Evolutionary conservation across 331 rosid species (phyloP).

Genomic region (Quercus lobata): DNA sequence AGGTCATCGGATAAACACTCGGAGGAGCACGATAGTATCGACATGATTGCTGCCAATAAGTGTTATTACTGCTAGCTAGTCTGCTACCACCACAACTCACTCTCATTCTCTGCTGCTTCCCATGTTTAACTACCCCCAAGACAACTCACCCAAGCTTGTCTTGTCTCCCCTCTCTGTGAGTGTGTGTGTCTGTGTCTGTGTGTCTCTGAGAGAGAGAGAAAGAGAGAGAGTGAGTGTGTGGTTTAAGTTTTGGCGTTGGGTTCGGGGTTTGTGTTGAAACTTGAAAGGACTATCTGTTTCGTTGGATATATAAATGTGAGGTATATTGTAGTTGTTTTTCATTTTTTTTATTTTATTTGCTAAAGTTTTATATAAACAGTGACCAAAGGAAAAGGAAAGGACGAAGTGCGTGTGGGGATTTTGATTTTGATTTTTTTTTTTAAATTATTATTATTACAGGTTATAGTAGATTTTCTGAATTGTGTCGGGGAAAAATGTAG

Average conservation of each 20-base stretch:
- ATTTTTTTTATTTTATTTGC: background rate
- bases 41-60: conserved; percentile 44
- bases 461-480: background rate
- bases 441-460: background rate
- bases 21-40: conserved; percentile 63
- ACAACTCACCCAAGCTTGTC: too few species aligned
- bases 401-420: background rate
- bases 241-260: background rate
- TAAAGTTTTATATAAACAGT: background rate
- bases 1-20: conserved; percentile 60
- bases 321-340: background rate
- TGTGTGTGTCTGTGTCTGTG: background rate
- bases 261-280: conserved; percentile 18
- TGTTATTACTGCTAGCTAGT: too few species aligned
- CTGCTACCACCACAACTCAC: too few species aligned
- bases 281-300: conserved; percentile 28
- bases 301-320: conserved; percentile 59
- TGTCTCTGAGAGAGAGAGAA: conserved; percentile 1
- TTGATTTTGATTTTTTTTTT: background rate
- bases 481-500: too few species aligned
- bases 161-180: background rate
- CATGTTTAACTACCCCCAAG: conserved; percentile 19
- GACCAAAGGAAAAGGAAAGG: background rate
- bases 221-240: conserved; percentile 7
- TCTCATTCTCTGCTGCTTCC: conserved; percentile 45